Base-by-base conservation (phyloP, 2,329 filamentous ascomycete genomes). In the Sporothrix schenckii region DNA sequence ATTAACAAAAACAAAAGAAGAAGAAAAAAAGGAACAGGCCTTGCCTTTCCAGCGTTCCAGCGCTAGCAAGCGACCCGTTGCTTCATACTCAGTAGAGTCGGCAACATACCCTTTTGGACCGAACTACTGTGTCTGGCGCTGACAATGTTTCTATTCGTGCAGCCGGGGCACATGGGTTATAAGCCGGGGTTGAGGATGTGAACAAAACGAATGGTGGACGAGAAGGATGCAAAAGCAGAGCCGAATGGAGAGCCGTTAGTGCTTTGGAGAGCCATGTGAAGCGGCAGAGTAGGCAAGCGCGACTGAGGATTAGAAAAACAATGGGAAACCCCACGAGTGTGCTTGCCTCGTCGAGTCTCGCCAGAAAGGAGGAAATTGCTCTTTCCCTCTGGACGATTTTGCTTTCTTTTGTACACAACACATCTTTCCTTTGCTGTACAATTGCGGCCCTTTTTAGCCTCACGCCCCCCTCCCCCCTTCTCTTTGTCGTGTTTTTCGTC, bases 11-110 rank as follows among this genome's bases (percentile, higher is more conserved):
- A 6, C 0, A 34, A 34, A 34, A 4, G 3, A 6, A n/a, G n/a
- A 34, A 34, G 4, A 44, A 34, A 16, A n/a, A 24, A 24, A 24
- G 56, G 10, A 24, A 34, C 21, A 53, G 41, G 21, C 60, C 41
- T 14, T 63, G 39, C 16, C 14, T 56, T 56, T n/a, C 52, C 68
- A 27, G 47, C 63, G 47, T 50, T 34, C 47, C 27, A 41, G 10
- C 56, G 34, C 56, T 61, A 61, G 56, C 19, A 66, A 66, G 63
- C 63, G 63, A 66, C n/a, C 49, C n/a, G 39, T 66, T n/a, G 44
- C 19, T 27, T 30, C 19, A 24, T 50, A 4, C 13, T 50, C 41
- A 30, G 27, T 27, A 47, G 60, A 47, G 47, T 24, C 63, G 63
- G 47, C 63, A 39, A 16, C 47, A 66, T 66, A 66, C 60, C 41